Evolutionary conservation across 2,329 filamentous ascomycete genomes (phyloP), one percentile per base, ranked within the genome.

Genomic region (Colletotrichum truncatum): DNA sequence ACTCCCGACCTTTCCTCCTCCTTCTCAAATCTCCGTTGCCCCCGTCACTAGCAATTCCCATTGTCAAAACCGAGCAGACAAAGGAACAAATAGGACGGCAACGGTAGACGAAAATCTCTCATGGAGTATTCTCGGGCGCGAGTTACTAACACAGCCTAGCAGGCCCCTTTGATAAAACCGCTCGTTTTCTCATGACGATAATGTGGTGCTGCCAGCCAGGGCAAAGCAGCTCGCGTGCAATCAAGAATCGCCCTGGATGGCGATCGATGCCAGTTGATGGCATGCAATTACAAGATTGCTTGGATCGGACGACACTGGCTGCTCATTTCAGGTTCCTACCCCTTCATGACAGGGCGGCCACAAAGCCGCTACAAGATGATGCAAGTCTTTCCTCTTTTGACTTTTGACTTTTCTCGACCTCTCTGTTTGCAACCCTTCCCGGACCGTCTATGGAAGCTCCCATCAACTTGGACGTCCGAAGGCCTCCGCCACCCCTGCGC

Each of bases 351-450:
- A 54, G 54, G 54, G 58, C 43, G 57, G 32, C 62, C 48, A 36
- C 43, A 16, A 30, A 49, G 14, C 21, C 34, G 30, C 45, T 34
- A 32, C 16, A 16, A 49, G 21, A 10, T 12, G 14, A 55, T 63
- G 63, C 28, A 63, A 28, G 49, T 63, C 51, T 63, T 63, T 52
- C 63, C 57, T 30, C 45, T 66, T 66, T 66, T 49, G 57, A 43
- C 32, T 62, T 64, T 65, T 62, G 34, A 61, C 41, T 54, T 64
- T 55, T 54, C 30, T 49, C 43, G 23, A 55, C 34, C 28, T 41
- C 43, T 62, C 36, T 46, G 53, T 55, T 62, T 65, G 57, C 36
- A 66, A 66, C 57, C 57, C 43, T 66, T 49, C 63, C 57, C 60
- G 60, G 54, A 52, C 53, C 45, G 36, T 46, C 46, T 64, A 25